Evolutionary conservation across 2,329 filamentous ascomycete genomes (phyloP).

Genomic region (Verticillium albo-atrum): DNA sequence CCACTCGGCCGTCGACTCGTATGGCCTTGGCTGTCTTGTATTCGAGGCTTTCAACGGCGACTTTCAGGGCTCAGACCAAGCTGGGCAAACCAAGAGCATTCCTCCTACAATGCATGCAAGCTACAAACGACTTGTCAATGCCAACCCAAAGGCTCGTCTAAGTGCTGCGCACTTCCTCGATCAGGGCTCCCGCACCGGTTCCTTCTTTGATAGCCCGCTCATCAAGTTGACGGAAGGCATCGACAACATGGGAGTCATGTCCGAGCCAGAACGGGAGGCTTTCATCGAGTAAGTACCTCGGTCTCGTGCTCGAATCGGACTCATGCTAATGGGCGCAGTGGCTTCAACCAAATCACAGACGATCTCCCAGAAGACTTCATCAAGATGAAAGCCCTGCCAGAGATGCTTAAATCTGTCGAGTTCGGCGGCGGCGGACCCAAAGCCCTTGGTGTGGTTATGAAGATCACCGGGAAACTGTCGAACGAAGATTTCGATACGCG

Average conservation of each 20-base stretch:
- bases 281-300: conserved; percentile 60
- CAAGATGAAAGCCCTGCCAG: conserved; percentile 92
- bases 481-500: conserved; percentile 85
- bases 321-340: conserved; percentile 38
- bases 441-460: conserved; percentile 82
- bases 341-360: conserved; percentile 80
- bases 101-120: conserved; percentile 84
- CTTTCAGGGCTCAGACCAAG: conserved; percentile 71
- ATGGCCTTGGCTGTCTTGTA: conserved; percentile 77
- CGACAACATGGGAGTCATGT: conserved; percentile 87
- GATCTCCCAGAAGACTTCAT: conserved; percentile 98
- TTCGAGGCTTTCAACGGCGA: conserved; percentile 90
- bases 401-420: conserved; percentile 97
- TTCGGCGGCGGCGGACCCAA: conserved; percentile 94
- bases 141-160: conserved; percentile 83
- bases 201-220: conserved; percentile 89
- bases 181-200: conserved; percentile 73
- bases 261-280: conserved; percentile 74
- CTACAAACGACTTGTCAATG: conserved; percentile 84
- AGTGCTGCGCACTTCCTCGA: conserved; percentile 85
- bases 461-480: conserved; percentile 81
- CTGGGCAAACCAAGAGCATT: conserved; percentile 79
- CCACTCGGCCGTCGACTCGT: conserved; percentile 78
- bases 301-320: background rate
- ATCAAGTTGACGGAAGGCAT: conserved; percentile 92